Conservation (phyloP, 352 stramenopile species). For the Pythium dissotocum region DNA sequence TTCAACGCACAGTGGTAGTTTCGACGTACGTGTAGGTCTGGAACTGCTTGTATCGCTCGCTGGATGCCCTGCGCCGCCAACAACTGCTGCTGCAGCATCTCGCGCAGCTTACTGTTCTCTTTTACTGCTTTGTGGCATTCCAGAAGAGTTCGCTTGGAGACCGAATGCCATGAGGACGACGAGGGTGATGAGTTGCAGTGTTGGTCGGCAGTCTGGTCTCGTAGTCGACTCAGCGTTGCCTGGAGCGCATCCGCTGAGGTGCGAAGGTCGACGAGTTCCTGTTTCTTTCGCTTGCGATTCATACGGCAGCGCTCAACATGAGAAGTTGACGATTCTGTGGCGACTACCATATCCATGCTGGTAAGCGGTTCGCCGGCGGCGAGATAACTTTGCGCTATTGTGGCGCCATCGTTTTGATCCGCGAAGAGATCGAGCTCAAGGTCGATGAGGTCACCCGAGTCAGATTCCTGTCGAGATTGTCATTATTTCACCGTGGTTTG, state of each 20-base stretch:
- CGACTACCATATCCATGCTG: not conserved
- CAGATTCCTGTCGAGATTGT: not conserved
- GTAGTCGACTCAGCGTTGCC: constrained; percentile 5
- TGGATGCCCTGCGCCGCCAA: constrained; percentile 6
- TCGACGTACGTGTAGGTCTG: not conserved
- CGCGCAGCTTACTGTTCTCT: constrained; percentile 20
- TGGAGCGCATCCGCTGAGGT: not conserved
- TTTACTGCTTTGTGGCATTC: not conserved
- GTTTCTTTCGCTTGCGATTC: constrained; percentile 26
- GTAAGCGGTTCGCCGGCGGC: too few relatives aligned
- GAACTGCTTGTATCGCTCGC: constrained; percentile 1
- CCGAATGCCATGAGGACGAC: constrained; percentile 1
- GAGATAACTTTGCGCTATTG: not conserved
- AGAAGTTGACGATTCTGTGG: not conserved
- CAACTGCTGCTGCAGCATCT: constrained; percentile 8
- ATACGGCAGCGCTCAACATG: constrained; percentile 19
- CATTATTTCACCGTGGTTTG: not conserved
- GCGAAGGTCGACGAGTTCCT: constrained; percentile 18
- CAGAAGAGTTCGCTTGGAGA: not conserved
- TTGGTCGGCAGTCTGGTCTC: not conserved
- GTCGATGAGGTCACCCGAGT: not conserved
- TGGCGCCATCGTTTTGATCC: not conserved
- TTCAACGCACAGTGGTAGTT: not conserved
- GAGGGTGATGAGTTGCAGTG: not conserved
- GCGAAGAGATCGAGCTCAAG: not conserved